Percentiles rank a stretch among this genome's conserved stretches.
phyloP scores from a whole-genome alignment of 352 stramenopile species.

The Phytophthora chlamydospora region DNA sequence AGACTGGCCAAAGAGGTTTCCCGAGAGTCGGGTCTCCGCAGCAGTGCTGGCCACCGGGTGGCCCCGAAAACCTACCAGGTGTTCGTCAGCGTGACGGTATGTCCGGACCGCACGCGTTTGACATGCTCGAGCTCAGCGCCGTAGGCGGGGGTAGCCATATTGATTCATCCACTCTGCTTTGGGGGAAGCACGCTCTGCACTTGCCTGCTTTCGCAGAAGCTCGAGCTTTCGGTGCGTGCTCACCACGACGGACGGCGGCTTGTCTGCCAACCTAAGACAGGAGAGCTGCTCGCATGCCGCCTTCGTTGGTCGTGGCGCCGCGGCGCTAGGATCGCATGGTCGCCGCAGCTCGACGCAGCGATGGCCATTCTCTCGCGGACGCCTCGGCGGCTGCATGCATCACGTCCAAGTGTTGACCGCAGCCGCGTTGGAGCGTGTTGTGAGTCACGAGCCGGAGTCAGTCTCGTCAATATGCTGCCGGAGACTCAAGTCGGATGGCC shows the following conservation, averaged over 20 bases:
- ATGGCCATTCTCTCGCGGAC: slow-evolving; percentile 18
- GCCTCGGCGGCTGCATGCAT: slow-evolving; percentile 7
- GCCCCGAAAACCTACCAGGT: slow-evolving; percentile 16
- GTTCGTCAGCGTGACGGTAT: slow-evolving; percentile 3
- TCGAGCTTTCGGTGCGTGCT: slow-evolving; percentile 20
- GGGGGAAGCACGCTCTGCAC: slow-evolving; percentile 7
- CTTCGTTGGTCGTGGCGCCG: slow-evolving; percentile 22
- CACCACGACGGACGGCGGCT: too few species aligned
- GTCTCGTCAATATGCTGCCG: slow-evolving; percentile 10
- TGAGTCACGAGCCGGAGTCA: slow-evolving; percentile 6
- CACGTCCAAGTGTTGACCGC: slow-evolving; percentile 9
- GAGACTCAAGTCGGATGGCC: slow-evolving; percentile 2
- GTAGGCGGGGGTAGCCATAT: slow-evolving; percentile 7
- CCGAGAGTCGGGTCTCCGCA: slow-evolving; percentile 1
- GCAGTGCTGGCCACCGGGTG: slow-evolving; percentile 18
- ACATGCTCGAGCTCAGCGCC: neutral
- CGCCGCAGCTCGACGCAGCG: slow-evolving; percentile 23
- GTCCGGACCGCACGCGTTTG: slow-evolving; percentile 1
- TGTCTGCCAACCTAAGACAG: slow-evolving; percentile 4
- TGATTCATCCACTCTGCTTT: slow-evolving; percentile 21
- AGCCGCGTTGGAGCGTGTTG: neutral
- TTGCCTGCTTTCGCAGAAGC: slow-evolving; percentile 15
- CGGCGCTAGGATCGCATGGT: slow-evolving; percentile 14
- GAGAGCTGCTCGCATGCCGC: slow-evolving; percentile 16
- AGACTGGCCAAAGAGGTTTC: slow-evolving; percentile 9